phyloP scores from a whole-genome alignment of 2,329 filamentous ascomycete species.

The Neonectria hederae region DNA sequence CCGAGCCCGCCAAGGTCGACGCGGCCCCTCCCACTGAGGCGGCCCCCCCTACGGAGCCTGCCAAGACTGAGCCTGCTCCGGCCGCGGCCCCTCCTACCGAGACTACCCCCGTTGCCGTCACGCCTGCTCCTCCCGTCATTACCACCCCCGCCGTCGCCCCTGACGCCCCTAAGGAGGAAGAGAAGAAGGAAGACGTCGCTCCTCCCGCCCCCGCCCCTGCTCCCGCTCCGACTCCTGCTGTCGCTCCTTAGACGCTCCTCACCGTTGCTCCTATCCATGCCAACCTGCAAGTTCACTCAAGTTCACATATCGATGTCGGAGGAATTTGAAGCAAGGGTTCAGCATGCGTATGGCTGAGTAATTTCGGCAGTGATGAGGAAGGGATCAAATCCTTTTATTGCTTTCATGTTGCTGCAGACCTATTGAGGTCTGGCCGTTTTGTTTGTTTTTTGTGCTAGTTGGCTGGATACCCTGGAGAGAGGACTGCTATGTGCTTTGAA shows the following conservation, averaged over 20 bases:
- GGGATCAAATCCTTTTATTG: constrained; percentile 2
- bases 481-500: constrained; percentile 41
- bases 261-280: constrained; percentile 17
- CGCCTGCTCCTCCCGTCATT: constrained; percentile 27
- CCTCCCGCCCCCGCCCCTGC: constrained; percentile 36
- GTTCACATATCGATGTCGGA: constrained; percentile 7
- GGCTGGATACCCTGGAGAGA: constrained; percentile 47
- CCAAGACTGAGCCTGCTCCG: constrained; percentile 36
- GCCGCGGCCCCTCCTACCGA: constrained; percentile 35
- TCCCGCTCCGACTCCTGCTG: constrained; percentile 33
- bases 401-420: constrained; percentile 4
- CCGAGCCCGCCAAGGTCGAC: constrained; percentile 42
- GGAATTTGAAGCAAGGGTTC: constrained; percentile 12
- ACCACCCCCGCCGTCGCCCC: constrained; percentile 29
- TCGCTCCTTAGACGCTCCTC: constrained; percentile 32
- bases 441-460: constrained; percentile 38
- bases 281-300: constrained; percentile 16
- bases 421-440: constrained; percentile 6
- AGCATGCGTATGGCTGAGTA: constrained; percentile 6
- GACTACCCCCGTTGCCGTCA: constrained; percentile 37
- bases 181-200: constrained; percentile 30
- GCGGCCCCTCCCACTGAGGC: constrained; percentile 42
- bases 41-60: constrained; percentile 39
- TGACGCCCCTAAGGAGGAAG: constrained; percentile 41
- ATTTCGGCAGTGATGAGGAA: constrained; percentile 6